Base-by-base conservation (phyloP, 768 basidiomycete species). In the Russula compacta region DNA sequence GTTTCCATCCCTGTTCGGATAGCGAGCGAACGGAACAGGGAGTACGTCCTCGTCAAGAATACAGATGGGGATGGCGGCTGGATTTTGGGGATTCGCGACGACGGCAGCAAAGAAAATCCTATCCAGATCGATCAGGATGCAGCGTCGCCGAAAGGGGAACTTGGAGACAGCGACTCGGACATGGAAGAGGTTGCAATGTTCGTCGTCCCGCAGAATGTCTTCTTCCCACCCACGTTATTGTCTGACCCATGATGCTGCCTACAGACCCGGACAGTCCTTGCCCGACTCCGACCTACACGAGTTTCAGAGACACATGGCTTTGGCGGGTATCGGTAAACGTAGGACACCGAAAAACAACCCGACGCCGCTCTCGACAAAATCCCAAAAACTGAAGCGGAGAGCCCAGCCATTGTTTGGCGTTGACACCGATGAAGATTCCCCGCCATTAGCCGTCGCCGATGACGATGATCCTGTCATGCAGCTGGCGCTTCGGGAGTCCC, bases 41-140 rank as follows among this genome's bases (percentile, higher is more conserved):
- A 97, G 71, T 99, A 99, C 72, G 78, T 98, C n/a, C 78, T 99
- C 60, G 79, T 98, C 60, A 95, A 95, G 76, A 95, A 97, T 67
- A 85, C 92, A 64, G 86, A 87, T 38, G 83, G 75, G 15, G 85
- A 82, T 21, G 94, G 95, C 2, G 97, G 97, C 1, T 99, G 97
- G 95, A 84, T 95, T 43, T 76, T 99, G 17, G 95, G 95, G 4
- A 86, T 98, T 44, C 79, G 89, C 51, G 92, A 97, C 67, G 83
- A 89, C 54, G 93, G 95, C 17, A 91, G 89, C 7, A 79, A 78
- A 60, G 79, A 83, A 52, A 92, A 91, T 65, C 95, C 95, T 6
- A 98, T 98, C 60, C 81, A 85, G 56, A 81, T 98, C 58, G 92
- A 95, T 68, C 80, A 81, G 43, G 83, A 86, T n/a, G 72, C 76